Evolutionary conservation across 2,329 filamentous ascomycete genomes (phyloP), one percentile per base, ranked within the genome.

Genomic region (Aspergillus costaricaensis): DNA sequence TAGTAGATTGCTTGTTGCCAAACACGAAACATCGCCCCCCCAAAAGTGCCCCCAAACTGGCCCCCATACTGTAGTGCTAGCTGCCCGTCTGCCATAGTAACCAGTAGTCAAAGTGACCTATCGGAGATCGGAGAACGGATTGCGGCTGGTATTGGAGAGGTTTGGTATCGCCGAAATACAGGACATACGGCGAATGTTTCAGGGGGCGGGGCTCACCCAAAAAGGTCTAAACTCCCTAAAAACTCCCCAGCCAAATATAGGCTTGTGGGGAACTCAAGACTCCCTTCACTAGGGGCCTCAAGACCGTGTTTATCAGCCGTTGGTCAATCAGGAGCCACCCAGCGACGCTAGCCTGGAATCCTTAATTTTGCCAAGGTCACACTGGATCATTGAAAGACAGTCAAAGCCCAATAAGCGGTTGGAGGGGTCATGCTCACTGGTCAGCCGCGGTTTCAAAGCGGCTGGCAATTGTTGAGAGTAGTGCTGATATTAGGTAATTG

Each of bases 201-300:
- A 67, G 65, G 66, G 62, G 66, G 59, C 63, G 65, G 61, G 65
- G 63, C 23, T n/a, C 41, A 44, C 61, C 48, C 39, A 47, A 55
- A 51, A 17, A 36, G 55, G 55, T n/a, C 47, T 58, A 59, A 27
- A 30, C 27, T 30, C 27, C 27, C 27, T 30, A 30, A 30, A 30
- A 30, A 5, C n/a, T 36, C 14, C 55, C 47, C 38, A 60, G 57
- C 65, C 65, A 65, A 65, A 68, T 65, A 68, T 68, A 68, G 61
- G 52, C 62, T 60, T 62, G 63, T 61, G 61, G 63, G 59, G 47
- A 55, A 19, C n/a, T 25, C 32, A 36, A 17, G 32, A 43, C 39
- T 48, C 41, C 56, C 49, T 41, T 38, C 55, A 43, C 49, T 32
- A 23, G 8, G 44, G 51, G 50, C 62, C 49, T 23, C 19, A 14